Conservation (phyloP, 768 basidiomycete genomes). For the Boletellus sp. region DNA sequence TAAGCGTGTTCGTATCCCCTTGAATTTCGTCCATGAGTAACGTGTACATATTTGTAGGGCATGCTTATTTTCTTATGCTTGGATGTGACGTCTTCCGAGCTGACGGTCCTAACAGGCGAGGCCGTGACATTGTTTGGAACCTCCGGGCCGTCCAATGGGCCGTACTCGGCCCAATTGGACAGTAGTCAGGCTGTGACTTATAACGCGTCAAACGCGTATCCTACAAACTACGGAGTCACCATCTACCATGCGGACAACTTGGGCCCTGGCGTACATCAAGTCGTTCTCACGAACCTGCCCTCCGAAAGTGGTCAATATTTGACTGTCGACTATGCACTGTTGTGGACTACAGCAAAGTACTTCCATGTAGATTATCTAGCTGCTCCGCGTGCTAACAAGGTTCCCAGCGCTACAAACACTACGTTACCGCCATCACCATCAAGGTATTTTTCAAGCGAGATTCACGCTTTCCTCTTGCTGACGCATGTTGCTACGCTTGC, state of each 20-base stretch:
- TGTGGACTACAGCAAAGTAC: conserved; percentile 21
- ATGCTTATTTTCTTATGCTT: conserved; percentile 1
- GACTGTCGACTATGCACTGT: conserved; percentile 33
- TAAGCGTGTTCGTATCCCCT: conserved; percentile 16
- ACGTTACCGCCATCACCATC: too few species aligned
- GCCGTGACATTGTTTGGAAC: conserved; percentile 47
- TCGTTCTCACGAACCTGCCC: conserved; percentile 33
- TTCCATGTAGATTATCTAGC: neutral
- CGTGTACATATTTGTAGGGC: conserved; percentile 14
- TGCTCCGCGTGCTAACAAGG: neutral
- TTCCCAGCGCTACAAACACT: neutral
- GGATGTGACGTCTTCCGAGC: neutral
- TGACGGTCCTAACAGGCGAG: conserved; percentile 31
- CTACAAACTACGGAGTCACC: conserved; percentile 25
- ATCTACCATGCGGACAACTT: conserved; percentile 35
- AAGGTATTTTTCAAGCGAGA: conserved; percentile 4
- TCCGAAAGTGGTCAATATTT: conserved; percentile 19
- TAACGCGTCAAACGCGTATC: conserved; percentile 14
- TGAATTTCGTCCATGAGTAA: conserved; percentile 1
- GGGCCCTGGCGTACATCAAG: conserved; percentile 36
- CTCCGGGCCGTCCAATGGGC: conserved; percentile 34
- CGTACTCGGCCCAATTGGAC: conserved; percentile 37
- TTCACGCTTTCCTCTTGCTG: neutral
- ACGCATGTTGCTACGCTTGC: neutral
- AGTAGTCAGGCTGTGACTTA: conserved; percentile 18